Evolutionary conservation across 768 basidiomycete genomes (phyloP).

Genomic region (Suillus ampliporus): DNA sequence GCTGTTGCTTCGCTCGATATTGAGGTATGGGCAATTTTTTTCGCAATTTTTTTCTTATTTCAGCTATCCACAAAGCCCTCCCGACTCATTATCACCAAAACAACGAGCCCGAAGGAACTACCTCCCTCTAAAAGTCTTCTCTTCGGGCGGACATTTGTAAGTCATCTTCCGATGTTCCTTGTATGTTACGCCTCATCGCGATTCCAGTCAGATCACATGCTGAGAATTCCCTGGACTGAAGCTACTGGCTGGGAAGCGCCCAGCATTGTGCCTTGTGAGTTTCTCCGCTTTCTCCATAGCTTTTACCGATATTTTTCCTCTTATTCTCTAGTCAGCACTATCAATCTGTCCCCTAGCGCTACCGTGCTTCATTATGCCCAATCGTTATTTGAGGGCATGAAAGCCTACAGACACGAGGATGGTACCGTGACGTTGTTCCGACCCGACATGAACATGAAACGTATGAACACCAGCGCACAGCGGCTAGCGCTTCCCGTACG

Average conservation of each 20-base stretch:
- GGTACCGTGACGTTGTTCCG: conserved; percentile 86
- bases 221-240: conserved; percentile 75
- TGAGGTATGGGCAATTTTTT: conserved; percentile 44
- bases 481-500: conserved; percentile 80
- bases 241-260: conserved; percentile 82
- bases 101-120: conserved; percentile 57
- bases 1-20: conserved; percentile 51
- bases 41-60: neutral
- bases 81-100: conserved; percentile 54
- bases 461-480: conserved; percentile 86
- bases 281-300: conserved; percentile 3
- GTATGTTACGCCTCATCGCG: conserved; percentile 15
- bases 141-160: conserved; percentile 87
- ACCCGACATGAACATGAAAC: conserved; percentile 97
- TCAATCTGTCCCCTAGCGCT: conserved; percentile 40
- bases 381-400: conserved; percentile 91
- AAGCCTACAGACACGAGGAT: conserved; percentile 80
- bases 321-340: conserved; percentile 24
- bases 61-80: conserved; percentile 47
- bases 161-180: conserved; percentile 28
- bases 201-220: conserved; percentile 83
- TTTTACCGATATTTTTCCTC: conserved; percentile 17
- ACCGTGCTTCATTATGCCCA: conserved; percentile 95
- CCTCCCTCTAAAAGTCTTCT: conserved; percentile 72
- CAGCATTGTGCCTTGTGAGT: conserved; percentile 82